Percentiles rank a stretch among this genome's conserved stretches.
Conservation (phyloP, 257 asterid species). For the Lithospermum erythrorhizon region DNA sequence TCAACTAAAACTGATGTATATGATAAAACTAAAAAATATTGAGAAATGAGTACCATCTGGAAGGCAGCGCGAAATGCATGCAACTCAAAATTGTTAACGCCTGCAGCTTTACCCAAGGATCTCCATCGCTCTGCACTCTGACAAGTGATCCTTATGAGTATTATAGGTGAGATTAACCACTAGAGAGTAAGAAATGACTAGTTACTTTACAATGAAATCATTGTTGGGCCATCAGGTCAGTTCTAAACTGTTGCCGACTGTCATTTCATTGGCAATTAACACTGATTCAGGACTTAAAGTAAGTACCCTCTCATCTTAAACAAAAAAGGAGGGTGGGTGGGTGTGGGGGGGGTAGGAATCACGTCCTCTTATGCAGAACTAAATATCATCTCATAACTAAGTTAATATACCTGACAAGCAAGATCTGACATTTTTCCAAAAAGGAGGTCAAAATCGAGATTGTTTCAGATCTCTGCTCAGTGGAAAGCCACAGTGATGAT, state of each 20-base stretch:
- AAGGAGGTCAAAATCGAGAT: slow-evolving; percentile 34
- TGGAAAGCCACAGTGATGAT: slow-evolving; percentile 60
- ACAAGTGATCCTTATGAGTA: slow-evolving; percentile 13
- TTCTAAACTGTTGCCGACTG: no score
- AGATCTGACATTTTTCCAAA: slow-evolving; percentile 79
- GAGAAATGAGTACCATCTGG: slow-evolving; percentile 48
- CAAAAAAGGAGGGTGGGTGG: neutral
- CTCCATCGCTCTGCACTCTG: slow-evolving; percentile 94
- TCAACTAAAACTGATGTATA: neutral
- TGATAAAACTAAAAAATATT: neutral
- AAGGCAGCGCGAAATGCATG: slow-evolving; percentile 91
- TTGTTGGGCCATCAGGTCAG: neutral
- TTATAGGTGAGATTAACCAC: neutral
- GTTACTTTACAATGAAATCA: neutral
- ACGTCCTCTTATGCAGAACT: neutral
- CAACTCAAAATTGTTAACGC: slow-evolving; percentile 73
- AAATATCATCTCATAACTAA: slow-evolving; percentile 4
- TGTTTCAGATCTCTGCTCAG: slow-evolving; percentile 61
- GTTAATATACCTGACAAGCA: slow-evolving; percentile 72
- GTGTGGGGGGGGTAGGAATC: no score
- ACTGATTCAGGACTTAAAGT: neutral
- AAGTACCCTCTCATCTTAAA: neutral
- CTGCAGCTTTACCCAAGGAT: slow-evolving; percentile 49
- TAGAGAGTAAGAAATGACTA: neutral
- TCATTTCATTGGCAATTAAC: neutral